Percentiles rank a stretch among this genome's conserved stretches.
These are phyloP conservation scores for Vicia sativa DNA, from an alignment of 306 rosid genomes.

Conservation along the genomic window DNA sequence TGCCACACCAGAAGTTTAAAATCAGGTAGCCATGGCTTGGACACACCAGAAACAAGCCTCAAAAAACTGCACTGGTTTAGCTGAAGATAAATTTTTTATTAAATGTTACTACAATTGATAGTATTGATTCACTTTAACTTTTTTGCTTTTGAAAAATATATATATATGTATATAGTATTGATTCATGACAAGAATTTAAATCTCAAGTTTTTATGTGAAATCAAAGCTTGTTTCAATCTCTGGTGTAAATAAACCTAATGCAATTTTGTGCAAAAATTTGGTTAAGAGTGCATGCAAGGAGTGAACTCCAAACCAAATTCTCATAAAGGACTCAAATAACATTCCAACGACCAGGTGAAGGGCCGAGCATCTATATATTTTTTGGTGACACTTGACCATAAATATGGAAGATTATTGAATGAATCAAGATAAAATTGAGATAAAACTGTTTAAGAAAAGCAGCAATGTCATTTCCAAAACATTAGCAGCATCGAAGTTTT, in stretches of 20 bases:
- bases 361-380: not conserved
- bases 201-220: not conserved
- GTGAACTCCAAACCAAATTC: not conserved
- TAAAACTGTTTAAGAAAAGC: not conserved
- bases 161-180: not conserved
- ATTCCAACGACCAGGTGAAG: not conserved
- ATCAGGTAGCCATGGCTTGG: slow-evolving; percentile 7
- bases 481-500: slow-evolving; percentile 24
- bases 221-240: slow-evolving; percentile 6
- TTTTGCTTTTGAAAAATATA: no score
- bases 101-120: not conserved
- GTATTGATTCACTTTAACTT: not conserved
- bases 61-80: not conserved
- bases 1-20: not conserved
- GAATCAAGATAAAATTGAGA: not conserved
- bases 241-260: not conserved
- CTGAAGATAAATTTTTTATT: not conserved
- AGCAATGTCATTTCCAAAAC: not conserved
- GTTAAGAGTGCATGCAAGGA: not conserved
- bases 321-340: not conserved
- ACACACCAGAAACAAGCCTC: not conserved
- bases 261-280: not conserved
- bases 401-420: not conserved
- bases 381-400: not conserved
- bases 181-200: not conserved